A percentile compares a stretch with the other conserved stretches of the same genome.
These are phyloP conservation scores for Colletotrichum nymphaeae DNA, from an alignment of 2,329 filamentous ascomycete species.

Conservation along the genomic window DNA sequence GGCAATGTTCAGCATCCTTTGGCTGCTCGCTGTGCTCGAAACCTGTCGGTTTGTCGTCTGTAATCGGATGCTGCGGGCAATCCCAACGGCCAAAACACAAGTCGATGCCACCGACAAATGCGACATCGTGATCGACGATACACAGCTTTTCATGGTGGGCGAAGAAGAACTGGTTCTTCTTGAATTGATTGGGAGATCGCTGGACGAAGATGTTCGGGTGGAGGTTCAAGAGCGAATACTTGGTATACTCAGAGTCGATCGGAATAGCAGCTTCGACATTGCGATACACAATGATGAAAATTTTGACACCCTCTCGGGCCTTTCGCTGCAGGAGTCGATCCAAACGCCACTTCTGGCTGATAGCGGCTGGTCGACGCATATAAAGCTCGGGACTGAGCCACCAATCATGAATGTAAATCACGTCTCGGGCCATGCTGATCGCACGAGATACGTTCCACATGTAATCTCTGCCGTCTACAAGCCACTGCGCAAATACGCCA, in stretches of 20 bases:
- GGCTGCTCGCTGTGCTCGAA: conserved; percentile 84
- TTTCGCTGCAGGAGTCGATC: conserved; percentile 94
- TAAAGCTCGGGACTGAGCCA: conserved; percentile 98
- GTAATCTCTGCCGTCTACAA: conserved; percentile 96
- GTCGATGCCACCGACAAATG: conserved; percentile 95
- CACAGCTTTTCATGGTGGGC: conserved; percentile 99
- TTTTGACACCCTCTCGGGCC: conserved; percentile 93
- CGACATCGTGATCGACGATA: conserved; percentile 94
- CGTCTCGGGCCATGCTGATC: conserved; percentile 96
- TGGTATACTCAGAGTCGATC: conserved; percentile 98
- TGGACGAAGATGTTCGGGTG: conserved; percentile 98
- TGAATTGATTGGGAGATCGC: conserved; percentile 95
- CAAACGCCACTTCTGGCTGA: conserved; percentile 97
- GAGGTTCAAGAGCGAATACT: conserved; percentile 93
- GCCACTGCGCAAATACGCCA: conserved; percentile 92
- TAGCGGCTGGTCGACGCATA: conserved; percentile 90
- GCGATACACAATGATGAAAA: conserved; percentile 97
- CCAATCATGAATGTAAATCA: conserved; percentile 99
- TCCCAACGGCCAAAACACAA: conserved; percentile 98
- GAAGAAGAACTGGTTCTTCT: conserved; percentile 99
- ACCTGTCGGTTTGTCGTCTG: conserved; percentile 94
- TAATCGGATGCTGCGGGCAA: conserved; percentile 89
- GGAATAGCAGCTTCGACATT: conserved; percentile 98
- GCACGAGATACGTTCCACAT: conserved; percentile 99
- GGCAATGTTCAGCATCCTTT: conserved; percentile 92